Evolutionary conservation across 345 rosid species (phyloP).

Genomic region (Citrus maxima): DNA sequence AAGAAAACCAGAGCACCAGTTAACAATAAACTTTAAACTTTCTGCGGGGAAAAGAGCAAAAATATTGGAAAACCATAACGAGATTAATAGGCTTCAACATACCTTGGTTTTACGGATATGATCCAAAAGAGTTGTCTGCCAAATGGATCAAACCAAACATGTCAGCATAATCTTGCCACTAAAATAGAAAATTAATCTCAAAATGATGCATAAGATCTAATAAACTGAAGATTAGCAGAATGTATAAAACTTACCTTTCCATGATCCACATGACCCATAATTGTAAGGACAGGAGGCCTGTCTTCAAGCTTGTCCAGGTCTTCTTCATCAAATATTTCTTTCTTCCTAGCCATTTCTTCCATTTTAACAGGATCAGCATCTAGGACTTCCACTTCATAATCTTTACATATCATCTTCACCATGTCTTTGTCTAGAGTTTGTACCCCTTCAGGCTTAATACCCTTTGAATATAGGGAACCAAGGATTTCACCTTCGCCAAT

Average conservation of each 20-base stretch:
- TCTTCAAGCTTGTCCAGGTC: slow-evolving; percentile 85
- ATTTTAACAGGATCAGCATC: slow-evolving; percentile 70
- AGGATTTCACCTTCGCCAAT: slow-evolving; percentile 87
- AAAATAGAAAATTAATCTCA: neutral
- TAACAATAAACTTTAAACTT: neutral
- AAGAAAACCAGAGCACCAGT: neutral
- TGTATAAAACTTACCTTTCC: slow-evolving; percentile 63
- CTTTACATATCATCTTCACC: slow-evolving; percentile 92
- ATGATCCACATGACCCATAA: slow-evolving; percentile 99
- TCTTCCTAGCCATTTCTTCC: slow-evolving; percentile 92
- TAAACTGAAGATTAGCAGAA: neutral
- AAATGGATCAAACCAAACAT: slow-evolving; percentile 23
- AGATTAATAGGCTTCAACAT: slow-evolving; percentile 26
- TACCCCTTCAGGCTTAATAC: slow-evolving; percentile 95
- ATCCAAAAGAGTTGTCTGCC: slow-evolving; percentile 96
- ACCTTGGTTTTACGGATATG: slow-evolving; percentile 94
- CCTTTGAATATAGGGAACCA: slow-evolving; percentile 79
- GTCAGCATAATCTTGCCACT: slow-evolving; percentile 29
- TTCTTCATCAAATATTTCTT: slow-evolving; percentile 74
- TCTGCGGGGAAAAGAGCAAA: neutral
- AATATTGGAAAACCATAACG: neutral
- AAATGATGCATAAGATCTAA: neutral
- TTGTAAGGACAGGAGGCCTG: slow-evolving; percentile 98
- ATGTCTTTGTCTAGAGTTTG: slow-evolving; percentile 88
- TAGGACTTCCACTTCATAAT: slow-evolving; percentile 81